These are phyloP conservation scores for Crithidia sp. DNA, from an alignment of 208 protist genomes.

Conservation along the genomic window DNA sequence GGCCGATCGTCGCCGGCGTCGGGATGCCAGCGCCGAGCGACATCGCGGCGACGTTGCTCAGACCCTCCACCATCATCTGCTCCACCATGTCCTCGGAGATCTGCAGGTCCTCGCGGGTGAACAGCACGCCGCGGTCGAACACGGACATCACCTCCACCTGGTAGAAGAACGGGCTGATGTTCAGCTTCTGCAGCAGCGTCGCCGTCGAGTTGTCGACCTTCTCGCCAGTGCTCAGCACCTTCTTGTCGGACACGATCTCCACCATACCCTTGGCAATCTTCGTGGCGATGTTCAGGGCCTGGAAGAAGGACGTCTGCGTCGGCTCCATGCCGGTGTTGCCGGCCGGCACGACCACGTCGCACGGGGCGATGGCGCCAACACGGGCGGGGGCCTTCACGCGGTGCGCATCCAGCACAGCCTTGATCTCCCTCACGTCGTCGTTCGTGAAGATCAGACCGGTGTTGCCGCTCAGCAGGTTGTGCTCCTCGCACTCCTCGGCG, in stretches of 20 bases:
- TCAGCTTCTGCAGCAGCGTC: slow-evolving; percentile 97
- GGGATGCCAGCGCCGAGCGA: slow-evolving; percentile 96
- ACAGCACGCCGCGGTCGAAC: slow-evolving; percentile 97
- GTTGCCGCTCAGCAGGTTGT: slow-evolving; percentile 93
- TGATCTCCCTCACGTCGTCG: slow-evolving; percentile 92
- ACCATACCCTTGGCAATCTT: slow-evolving; percentile 99
- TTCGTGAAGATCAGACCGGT: slow-evolving; percentile 99
- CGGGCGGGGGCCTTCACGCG: slow-evolving; percentile 96
- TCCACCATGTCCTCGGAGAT: slow-evolving; percentile 94
- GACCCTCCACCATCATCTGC: slow-evolving; percentile 84
- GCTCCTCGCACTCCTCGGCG: slow-evolving; percentile 55
- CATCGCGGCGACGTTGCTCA: slow-evolving; percentile 94
- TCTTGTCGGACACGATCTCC: slow-evolving; percentile 98
- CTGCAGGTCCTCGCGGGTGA: slow-evolving; percentile 94
- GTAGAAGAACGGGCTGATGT: slow-evolving; percentile 99
- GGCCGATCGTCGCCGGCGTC: slow-evolving; percentile 94
- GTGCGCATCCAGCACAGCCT: slow-evolving; percentile 80
- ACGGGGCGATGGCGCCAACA: slow-evolving; percentile 96
- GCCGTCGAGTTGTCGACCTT: slow-evolving; percentile 98
- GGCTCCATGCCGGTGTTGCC: slow-evolving; percentile 98
- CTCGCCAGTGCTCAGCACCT: slow-evolving; percentile 95
- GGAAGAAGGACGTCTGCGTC: slow-evolving; percentile 98
- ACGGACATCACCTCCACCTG: slow-evolving; percentile 92
- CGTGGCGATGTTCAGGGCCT: slow-evolving; percentile 99
- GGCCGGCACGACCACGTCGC: slow-evolving; percentile 96